Base-by-base conservation (phyloP, 257 asterid genomes). In the Schizonepeta tenuifolia region DNA sequence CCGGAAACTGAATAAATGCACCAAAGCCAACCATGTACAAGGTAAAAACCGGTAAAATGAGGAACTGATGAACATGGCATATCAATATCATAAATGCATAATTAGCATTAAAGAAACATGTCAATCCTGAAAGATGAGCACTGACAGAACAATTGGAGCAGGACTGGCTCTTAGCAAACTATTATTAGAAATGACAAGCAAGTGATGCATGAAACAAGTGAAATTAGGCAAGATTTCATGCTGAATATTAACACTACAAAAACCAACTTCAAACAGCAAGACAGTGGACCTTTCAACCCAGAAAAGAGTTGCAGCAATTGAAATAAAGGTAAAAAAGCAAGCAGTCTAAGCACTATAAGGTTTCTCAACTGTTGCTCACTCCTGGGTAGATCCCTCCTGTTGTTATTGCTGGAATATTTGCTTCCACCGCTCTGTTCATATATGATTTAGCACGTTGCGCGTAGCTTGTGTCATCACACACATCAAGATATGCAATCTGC, bases 361-460 rank as follows among this genome's bases (percentile, higher is more conserved):
- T 43, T 76, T 72, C 28, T 40, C 72, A 81, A 91, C 98, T 90
- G 73, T 91, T 94, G 96, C 98, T 94, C 80, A 94, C 97, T 85
- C 98, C 98, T 5, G 98, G 98, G 75, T 94, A 94, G 83, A 94
- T 94, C 74, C 97, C 98, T 66, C 96, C 96, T 1, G 97, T 86
- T 75, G 90, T 88, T 85, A 94, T 86, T 41, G 96, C 98, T 46
- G 96, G 95, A 82, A 94, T 53, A 79, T 88, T 88, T 46, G 97
- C 97, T 17, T 81, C 80, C 59, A 71, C 24, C 4, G 98, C 98
- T 77, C 76, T 77, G 35, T 81, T 82, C 95, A 84, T 89, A 77
- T 85, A 88, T 59, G 97, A 88, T 79, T 91, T 94, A 73, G 96
- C 95, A 70, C 88, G 96, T 75, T 53, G 72, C 0, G 97, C 79